Base-by-base conservation (phyloP, 192 early-diverging fungal genomes). In the Dissophora globulifera region DNA sequence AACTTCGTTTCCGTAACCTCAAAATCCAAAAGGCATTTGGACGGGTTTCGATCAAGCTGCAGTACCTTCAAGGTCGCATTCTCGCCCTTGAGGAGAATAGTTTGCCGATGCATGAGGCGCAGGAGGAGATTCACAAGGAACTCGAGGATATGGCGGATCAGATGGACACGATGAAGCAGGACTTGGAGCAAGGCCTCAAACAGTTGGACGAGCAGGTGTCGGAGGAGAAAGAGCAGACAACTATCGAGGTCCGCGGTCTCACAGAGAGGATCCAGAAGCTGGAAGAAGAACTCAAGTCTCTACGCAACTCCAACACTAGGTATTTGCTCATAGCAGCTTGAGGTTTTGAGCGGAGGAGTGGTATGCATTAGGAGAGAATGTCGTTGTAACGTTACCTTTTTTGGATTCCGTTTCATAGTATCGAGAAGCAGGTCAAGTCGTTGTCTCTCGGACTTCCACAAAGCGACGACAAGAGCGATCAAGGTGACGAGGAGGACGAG, bases 11-110 rank as follows among this genome's bases (percentile, higher is more conserved):
- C 47, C 64, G 72, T 27, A 76, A 76, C 45, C 58, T 76, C 19
- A 76, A 76, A 43, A 45, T 76, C 40, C 72, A 76, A 56, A 76
- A 76, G 20, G 72, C 72, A 19, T 76, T 76, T 50, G 63, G 72
- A 2, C 62, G 64, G 1, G 64, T 76, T 7, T 76, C 64, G 3
- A 76, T 76, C 35, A 76, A 76, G 9, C 22, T 76, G 16, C 72
- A 76, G 29, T 76, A 76, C 41, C 72, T 76, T 13, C 72, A 76
- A 23, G 64, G 63, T 0, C 40, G 72, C 13, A 67, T 76, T 25
- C 58, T 76, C 27, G 63, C 56, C 17, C 30, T 76, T 9, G 72
- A 67, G 25, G 72, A 76, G 30, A 76, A 67, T 22, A 76, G 64
- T 29, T 3, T 66, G 20, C 72, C 72, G 0, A 5, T 76, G 27